These are phyloP conservation scores for Brachypodium distachyon DNA, from an alignment of 202 grass and related monocot genomes.

Conservation along the genomic window DNA sequence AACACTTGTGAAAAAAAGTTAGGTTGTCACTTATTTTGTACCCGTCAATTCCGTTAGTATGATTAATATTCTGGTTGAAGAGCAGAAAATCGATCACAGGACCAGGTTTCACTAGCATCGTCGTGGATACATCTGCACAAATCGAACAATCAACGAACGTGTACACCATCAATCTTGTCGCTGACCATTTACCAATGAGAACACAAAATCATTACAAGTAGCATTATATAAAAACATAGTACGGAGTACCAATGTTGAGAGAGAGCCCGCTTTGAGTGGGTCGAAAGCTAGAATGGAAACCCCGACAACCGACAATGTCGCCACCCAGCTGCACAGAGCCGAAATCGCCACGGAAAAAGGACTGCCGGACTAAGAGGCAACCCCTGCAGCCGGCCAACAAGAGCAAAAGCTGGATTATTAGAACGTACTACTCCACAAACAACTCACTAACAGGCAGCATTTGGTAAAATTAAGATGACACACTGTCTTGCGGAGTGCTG, in stretches of 20 bases:
- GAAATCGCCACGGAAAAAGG: constrained; percentile 30
- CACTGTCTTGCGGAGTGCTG: constrained; percentile 44
- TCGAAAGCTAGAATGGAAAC: constrained; percentile 60
- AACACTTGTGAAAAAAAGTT: not conserved
- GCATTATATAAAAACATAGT: not conserved
- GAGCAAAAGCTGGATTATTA: not conserved
- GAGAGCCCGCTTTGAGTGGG: constrained; percentile 41
- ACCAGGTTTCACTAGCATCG: constrained; percentile 31
- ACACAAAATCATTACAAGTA: not conserved
- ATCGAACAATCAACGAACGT: not conserved
- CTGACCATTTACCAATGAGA: not conserved
- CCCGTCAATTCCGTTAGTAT: too few species aligned
- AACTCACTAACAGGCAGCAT: not conserved
- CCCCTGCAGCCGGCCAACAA: constrained; percentile 18
- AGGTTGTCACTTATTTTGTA: too few species aligned
- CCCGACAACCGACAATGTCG: constrained; percentile 31
- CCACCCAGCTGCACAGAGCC: constrained; percentile 33
- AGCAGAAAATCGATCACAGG: constrained; percentile 49
- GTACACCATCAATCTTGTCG: not conserved
- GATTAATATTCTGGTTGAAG: constrained; percentile 26
- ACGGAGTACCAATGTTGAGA: constrained; percentile 72
- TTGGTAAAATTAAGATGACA: not conserved
- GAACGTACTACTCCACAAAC: not conserved
- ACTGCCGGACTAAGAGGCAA: constrained; percentile 52
- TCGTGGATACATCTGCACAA: constrained; percentile 55